Base-by-base conservation (phyloP, 2,329 filamentous ascomycete genomes). In the Dactylellina sp. region DNA sequence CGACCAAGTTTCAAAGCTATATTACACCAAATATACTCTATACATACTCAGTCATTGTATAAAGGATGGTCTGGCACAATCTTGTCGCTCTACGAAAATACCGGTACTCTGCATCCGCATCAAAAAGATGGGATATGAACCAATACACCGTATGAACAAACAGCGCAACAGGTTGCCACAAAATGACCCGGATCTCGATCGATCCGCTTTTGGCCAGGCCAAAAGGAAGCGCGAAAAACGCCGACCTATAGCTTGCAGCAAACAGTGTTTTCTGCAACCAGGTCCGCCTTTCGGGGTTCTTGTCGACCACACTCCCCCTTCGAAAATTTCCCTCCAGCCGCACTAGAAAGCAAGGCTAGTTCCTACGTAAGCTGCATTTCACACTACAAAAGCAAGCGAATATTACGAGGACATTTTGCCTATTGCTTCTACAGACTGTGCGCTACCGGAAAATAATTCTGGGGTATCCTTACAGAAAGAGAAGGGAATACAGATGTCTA, bases 161-260 rank as follows among this genome's bases (percentile, higher is more conserved):
- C 49, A 66, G 70, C 61, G 70, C 70, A 74, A 74, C 70, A 62
- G 70, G 70, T 74, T 74, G 70, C 70, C 70, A 74, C 61, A 62
- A 49, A 56, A 46, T 62, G 28, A 60, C 53, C 37, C 49, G 37
- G 32, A 57, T 60, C 32, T 64, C 37, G 46, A 55, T 39, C 40
- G 61, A 49, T 57, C 62, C 37, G 56, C 56, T 68, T 57, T 68
- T 68, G 63, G 62, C 62, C 42, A 66, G 28, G 61, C 62, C 62
- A 50, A 66, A 57, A 56, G 28, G 40, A 40, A 49, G 53, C 50
- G 66, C 42, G 39, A 57, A 57, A n/a, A 60, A 66, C 55, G 70
- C 70, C 61, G 70, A 74, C 61, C 70, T 74, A 62, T 61, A 74
- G 70, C 70, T 74, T 65, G 61, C 61, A 63, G 63, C 40, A 61